Evolutionary conservation across 805 yeast species (phyloP).

Genomic region (Blastobotrys peoriensis): DNA sequence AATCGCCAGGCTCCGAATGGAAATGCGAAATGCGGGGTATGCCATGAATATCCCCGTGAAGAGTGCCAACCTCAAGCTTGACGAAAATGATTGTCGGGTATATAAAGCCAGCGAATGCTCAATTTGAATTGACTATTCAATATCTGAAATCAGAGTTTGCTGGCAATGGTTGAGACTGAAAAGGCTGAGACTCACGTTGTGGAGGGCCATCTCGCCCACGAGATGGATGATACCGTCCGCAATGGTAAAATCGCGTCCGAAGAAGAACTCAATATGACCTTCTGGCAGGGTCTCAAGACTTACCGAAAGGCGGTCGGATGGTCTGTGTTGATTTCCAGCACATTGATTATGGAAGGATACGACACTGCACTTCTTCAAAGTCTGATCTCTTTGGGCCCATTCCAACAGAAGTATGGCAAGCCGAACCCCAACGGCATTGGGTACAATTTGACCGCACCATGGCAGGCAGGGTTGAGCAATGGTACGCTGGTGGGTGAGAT

Average conservation of each 20-base stretch:
- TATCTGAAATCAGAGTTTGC: too few relatives aligned
- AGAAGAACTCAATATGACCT: constrained; percentile 13
- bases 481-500: constrained; percentile 34
- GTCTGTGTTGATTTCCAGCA: constrained; percentile 40
- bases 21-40: too few relatives aligned
- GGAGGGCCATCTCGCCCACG: too few relatives aligned
- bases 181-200: too few relatives aligned
- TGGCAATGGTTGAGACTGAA: too few relatives aligned
- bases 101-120: too few relatives aligned
- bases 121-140: neutral
- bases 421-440: constrained; percentile 5
- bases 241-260: constrained; percentile 5
- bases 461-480: constrained; percentile 21
- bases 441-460: constrained; percentile 15
- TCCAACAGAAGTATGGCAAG: constrained; percentile 37
- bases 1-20: too few relatives aligned
- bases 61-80: too few relatives aligned
- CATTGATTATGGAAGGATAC: constrained; percentile 46
- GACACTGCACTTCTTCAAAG: constrained; percentile 37
- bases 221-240: neutral
- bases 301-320: constrained; percentile 42
- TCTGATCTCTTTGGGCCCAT: constrained; percentile 42
- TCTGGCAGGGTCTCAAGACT: constrained; percentile 15
- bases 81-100: too few relatives aligned
- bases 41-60: too few relatives aligned